Base-by-base conservation (phyloP, 1,139 yeast species). In the Magnusiomyces fungicola region DNA sequence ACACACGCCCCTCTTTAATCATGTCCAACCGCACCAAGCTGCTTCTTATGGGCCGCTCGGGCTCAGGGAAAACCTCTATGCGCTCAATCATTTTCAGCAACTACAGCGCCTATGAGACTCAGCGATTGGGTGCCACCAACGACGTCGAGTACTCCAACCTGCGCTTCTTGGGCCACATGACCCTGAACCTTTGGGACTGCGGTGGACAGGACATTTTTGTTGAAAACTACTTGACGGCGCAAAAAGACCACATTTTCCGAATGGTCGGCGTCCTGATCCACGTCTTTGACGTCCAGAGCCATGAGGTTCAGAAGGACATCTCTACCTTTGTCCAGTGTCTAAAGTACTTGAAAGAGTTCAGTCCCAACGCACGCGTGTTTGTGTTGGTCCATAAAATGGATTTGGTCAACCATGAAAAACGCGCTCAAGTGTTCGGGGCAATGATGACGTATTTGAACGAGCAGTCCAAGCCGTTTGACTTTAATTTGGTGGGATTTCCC, bases 31-130 rank as follows among this genome's bases (percentile, higher is more conserved):
- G 73, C 30, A 76, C 77, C 63, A 78, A 78, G 60, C 70, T 78
- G 36, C 70, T 78, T 46, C 67, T 78, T 27, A 78, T 78, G 76
- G 98, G 98, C 69, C 84, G 97, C 46, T 83, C 95, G 23, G 97
- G 99, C 45, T 87, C 96, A 7, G 99, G 99, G 2, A 92, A 92
- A 67, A 87, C 96, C 5, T 89, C 97, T 10, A 92, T 92, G 99
- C 74, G 98, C 60, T 87, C 96, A 46, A 92, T 92, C 55, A 92
- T 92, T 58, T 92, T 92, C 66, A 81, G 92, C 63, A 92, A 94
- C 64, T 94, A 92, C 68, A 86, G 96, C 2, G 98, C 99, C 0
- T 87, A 90, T 63, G 98, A 92, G 63, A 92, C 99, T 1, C 75
- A 97, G 57, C 74, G 98, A 54, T 70, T 92, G 16, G 98, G 98